phyloP scores from a whole-genome alignment of 2,329 filamentous ascomycete species.

The Septoria petroselini region DNA sequence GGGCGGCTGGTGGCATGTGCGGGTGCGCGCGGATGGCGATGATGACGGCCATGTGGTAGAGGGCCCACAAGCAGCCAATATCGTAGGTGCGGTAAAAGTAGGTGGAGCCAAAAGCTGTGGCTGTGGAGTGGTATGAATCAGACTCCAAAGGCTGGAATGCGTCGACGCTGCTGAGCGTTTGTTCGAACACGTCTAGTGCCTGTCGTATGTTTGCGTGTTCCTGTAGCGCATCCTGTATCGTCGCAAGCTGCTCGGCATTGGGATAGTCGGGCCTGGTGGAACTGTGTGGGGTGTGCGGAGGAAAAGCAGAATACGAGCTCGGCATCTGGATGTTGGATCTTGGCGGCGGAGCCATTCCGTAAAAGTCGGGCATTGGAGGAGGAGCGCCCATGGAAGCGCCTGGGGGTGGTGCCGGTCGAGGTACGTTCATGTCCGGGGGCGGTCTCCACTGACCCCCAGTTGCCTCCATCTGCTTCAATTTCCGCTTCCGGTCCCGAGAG shows the following conservation, averaged over 20 bases:
- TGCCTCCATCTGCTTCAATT: constrained; percentile 63
- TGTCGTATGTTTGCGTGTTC: constrained; percentile 76
- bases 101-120: constrained; percentile 77
- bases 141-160: constrained; percentile 72
- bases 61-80: constrained; percentile 84
- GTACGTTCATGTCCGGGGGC: constrained; percentile 48
- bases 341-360: constrained; percentile 49
- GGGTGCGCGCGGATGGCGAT: constrained; percentile 80
- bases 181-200: constrained; percentile 66
- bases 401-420: constrained; percentile 35
- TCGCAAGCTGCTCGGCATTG: constrained; percentile 56
- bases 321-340: constrained; percentile 43
- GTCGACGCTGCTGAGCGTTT: constrained; percentile 57
- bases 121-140: constrained; percentile 60
- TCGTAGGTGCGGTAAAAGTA: constrained; percentile 80
- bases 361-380: constrained; percentile 49
- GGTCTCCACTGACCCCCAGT: constrained; percentile 59
- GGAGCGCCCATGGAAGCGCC: not conserved
- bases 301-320: constrained; percentile 39
- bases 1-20: constrained; percentile 83
- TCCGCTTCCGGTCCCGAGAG: constrained; percentile 72
- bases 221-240: constrained; percentile 64
- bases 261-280: constrained; percentile 46
- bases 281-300: constrained; percentile 24
- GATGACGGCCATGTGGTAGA: constrained; percentile 81